Evolutionary conservation across 805 yeast species (phyloP).

Genomic region (Starmera pachycereana): DNA sequence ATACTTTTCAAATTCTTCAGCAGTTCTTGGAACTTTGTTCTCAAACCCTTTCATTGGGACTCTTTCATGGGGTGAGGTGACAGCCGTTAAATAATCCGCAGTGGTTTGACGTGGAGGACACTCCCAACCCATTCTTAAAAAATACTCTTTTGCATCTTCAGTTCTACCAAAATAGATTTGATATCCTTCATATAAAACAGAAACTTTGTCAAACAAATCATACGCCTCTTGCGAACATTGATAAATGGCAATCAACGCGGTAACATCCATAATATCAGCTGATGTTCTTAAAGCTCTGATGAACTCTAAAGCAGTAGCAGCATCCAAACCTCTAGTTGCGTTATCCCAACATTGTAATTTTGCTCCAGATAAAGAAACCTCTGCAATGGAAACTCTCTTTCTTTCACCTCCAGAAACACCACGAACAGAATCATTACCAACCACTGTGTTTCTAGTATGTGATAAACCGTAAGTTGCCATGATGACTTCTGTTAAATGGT

Average conservation of each 20-base stretch:
- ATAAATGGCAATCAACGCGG: constrained; percentile 53
- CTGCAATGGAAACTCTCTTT: constrained; percentile 68
- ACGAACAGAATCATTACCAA: constrained; percentile 55
- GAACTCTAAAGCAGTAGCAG: constrained; percentile 52
- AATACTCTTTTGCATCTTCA: constrained; percentile 35
- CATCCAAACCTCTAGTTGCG: constrained; percentile 57
- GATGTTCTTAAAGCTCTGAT: constrained; percentile 42
- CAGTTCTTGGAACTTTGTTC: constrained; percentile 39
- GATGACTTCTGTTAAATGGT: constrained; percentile 37
- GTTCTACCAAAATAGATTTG: constrained; percentile 45
- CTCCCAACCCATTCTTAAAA: constrained; percentile 43
- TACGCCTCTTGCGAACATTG: constrained; percentile 49
- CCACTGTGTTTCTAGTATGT: constrained; percentile 54
- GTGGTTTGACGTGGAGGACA: constrained; percentile 51
- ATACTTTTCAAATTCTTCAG: constrained; percentile 38
- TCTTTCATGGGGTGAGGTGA: constrained; percentile 45
- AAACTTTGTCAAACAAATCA: constrained; percentile 43
- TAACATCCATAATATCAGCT: constrained; percentile 36
- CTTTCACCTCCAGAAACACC: constrained; percentile 75
- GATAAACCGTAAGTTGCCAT: constrained; percentile 41
- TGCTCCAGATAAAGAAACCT: constrained; percentile 41
- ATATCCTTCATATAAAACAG: constrained; percentile 43
- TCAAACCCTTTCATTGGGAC: constrained; percentile 32
- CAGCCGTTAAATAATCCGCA: constrained; percentile 46
- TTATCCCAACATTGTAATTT: constrained; percentile 45